Percentiles rank a stretch among this genome's conserved stretches.
These are phyloP conservation scores for Solanum tacnaense DNA, from an alignment of 257 asterid species.

Conservation along the genomic window DNA sequence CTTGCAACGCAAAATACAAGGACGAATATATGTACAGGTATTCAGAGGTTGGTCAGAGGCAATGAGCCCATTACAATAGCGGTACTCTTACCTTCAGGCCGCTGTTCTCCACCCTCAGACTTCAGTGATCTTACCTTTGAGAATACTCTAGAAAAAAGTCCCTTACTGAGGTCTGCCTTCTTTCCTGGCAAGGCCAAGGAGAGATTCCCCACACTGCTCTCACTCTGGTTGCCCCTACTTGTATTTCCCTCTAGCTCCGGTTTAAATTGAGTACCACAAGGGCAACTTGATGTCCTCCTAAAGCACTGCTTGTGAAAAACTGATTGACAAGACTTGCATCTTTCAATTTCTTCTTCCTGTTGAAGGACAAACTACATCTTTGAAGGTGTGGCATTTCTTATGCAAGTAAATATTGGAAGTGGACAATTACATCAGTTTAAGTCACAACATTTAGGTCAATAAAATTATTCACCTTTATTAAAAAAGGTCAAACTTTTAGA, in stretches of 20 bases:
- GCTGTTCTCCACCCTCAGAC: conserved; percentile 24
- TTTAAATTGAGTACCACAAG: conserved; percentile 55
- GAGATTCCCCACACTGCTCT: background rate
- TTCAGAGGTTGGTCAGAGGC: conserved; percentile 52
- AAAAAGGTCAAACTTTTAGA: background rate
- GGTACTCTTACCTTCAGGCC: conserved; percentile 21
- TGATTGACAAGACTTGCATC: conserved; percentile 59
- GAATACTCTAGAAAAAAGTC: conserved; percentile 54
- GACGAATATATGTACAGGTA: background rate
- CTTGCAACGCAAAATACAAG: background rate
- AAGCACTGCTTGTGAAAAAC: conserved; percentile 78
- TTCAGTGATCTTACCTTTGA: conserved; percentile 43
- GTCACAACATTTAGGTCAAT: background rate
- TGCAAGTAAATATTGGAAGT: background rate
- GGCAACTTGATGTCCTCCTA: conserved; percentile 44
- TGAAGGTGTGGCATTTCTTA: background rate
- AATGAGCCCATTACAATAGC: conserved; percentile 72
- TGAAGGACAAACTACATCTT: conserved; percentile 2
- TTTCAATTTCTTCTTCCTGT: conserved; percentile 82
- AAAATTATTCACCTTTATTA: background rate
- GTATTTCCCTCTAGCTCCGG: conserved; percentile 19
- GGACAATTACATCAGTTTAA: background rate
- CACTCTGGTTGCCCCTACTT: conserved; percentile 8
- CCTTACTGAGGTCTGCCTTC: conserved; percentile 25
- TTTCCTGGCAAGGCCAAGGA: conserved; percentile 15